Conservation (phyloP, 768 basidiomycete genomes). For the Suillus spraguei region DNA sequence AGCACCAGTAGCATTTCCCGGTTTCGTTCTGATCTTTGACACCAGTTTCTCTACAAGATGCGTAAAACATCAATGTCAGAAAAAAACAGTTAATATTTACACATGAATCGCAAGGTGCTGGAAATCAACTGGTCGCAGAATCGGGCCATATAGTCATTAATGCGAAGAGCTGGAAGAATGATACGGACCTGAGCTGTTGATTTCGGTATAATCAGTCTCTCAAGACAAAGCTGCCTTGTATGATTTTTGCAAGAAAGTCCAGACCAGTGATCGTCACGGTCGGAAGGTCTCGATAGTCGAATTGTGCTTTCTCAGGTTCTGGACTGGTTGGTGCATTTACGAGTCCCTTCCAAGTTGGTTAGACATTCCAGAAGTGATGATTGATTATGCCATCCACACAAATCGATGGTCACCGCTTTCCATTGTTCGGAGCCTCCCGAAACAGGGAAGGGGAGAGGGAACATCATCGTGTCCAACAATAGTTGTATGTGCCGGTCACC, state of each 20-base stretch:
- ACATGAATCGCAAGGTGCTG: constrained; percentile 9
- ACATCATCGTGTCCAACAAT: background rate
- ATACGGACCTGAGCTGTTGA: constrained; percentile 64
- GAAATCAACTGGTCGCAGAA: background rate
- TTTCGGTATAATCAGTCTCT: constrained; percentile 93
- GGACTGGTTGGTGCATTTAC: background rate
- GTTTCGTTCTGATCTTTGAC: constrained; percentile 72
- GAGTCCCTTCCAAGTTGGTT: background rate
- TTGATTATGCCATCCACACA: background rate
- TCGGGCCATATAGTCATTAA: background rate
- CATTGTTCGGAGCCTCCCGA: background rate
- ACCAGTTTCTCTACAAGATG: constrained; percentile 61
- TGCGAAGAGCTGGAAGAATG: constrained; percentile 14
- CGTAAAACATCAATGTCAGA: constrained; percentile 15
- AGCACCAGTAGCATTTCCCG: background rate
- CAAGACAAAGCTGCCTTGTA: constrained; percentile 93
- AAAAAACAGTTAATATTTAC: too few species aligned
- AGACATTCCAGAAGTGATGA: background rate
- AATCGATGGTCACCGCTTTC: background rate
- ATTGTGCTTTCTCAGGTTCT: background rate
- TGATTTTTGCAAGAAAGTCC: constrained; percentile 78
- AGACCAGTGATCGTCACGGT: too few species aligned
- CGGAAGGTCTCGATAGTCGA: background rate
- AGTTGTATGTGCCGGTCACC: too few species aligned
- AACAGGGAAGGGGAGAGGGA: background rate